Evolutionary conservation across 257 asterid species (phyloP).

Genomic region (Knoxia roxburghii): DNA sequence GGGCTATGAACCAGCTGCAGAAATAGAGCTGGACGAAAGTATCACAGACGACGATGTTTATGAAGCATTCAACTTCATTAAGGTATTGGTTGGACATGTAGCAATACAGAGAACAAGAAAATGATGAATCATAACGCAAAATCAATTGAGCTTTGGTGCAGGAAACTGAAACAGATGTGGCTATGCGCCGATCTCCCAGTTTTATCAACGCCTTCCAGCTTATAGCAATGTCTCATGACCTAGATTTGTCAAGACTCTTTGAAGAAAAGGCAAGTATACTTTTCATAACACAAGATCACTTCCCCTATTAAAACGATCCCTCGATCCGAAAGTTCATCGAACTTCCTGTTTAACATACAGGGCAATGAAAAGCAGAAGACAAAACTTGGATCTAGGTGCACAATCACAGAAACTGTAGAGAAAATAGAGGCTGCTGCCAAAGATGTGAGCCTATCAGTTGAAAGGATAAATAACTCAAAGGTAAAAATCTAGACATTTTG

Average conservation of each 20-base stretch:
- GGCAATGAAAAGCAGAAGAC: slow-evolving; percentile 22
- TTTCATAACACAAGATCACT: neutral
- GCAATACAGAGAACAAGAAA: neutral
- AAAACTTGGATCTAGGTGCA: slow-evolving; percentile 25
- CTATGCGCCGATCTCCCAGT: slow-evolving; percentile 1
- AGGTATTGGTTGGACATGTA: slow-evolving; percentile 8
- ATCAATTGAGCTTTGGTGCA: neutral
- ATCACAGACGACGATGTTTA: slow-evolving; percentile 17
- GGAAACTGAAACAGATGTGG: slow-evolving; percentile 18
- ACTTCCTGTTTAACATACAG: slow-evolving; percentile 2
- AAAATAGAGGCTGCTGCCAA: slow-evolving; percentile 26
- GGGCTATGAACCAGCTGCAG: slow-evolving; percentile 15
- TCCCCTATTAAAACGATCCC: neutral
- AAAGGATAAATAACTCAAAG: slow-evolving; percentile 22
- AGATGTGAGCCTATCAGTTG: slow-evolving; percentile 20
- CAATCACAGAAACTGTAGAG: slow-evolving; percentile 21
- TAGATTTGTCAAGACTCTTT: slow-evolving; percentile 26
- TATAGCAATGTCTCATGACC: slow-evolving; percentile 31
- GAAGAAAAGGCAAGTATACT: slow-evolving; percentile 21
- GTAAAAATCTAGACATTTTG: slow-evolving; percentile 7
- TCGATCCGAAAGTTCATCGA: neutral
- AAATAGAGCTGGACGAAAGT: slow-evolving; percentile 11
- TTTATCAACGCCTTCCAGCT: slow-evolving; percentile 33
- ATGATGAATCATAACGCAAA: neutral
- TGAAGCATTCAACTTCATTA: slow-evolving; percentile 14